phyloP scores from a whole-genome alignment of 2,329 filamentous ascomycete species.

The Tolypocladium capitatum region DNA sequence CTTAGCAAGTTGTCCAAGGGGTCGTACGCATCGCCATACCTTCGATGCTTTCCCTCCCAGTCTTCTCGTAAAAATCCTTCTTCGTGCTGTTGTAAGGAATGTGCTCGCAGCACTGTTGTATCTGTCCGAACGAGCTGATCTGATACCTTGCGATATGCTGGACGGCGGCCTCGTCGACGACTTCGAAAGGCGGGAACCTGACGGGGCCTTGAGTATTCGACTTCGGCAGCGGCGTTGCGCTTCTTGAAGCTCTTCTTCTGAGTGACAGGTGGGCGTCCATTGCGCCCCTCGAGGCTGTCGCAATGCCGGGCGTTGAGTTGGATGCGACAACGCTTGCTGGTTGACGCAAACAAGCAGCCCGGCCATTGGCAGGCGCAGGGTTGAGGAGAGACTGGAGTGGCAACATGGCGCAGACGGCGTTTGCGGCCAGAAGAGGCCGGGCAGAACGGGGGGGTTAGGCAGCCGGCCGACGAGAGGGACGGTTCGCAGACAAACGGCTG shows the following conservation, averaged over 20 bases:
- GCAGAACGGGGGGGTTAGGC: background rate
- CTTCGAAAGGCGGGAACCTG: conserved; percentile 63
- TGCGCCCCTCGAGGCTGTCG: conserved; percentile 11
- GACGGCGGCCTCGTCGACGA: conserved; percentile 41
- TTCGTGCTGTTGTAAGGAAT: conserved; percentile 95
- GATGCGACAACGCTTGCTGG: conserved; percentile 18
- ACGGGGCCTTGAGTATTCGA: conserved; percentile 52
- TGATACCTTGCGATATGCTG: conserved; percentile 48
- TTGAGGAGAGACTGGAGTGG: conserved; percentile 56
- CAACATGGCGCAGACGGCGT: conserved; percentile 35
- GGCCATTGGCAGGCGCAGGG: conserved; percentile 34
- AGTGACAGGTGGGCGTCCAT: background rate
- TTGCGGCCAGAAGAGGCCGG: conserved; percentile 4
- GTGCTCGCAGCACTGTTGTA: conserved; percentile 51
- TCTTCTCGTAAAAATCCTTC: conserved; percentile 76
- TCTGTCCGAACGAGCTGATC: conserved; percentile 52
- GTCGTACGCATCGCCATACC: conserved; percentile 34
- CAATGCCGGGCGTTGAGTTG: conserved; percentile 1
- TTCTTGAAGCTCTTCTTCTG: conserved; percentile 25
- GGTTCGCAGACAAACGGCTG: background rate
- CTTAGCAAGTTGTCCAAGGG: background rate
- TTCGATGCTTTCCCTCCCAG: conserved; percentile 77
- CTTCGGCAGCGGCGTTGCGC: conserved; percentile 29
- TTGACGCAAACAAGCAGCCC: conserved; percentile 20
- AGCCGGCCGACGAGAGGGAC: background rate